Evolutionary conservation across 1,284 basidiomycete genomes (phyloP), one percentile per base, ranked within the genome.

Genomic region (Ceratobasidium theobromae): DNA sequence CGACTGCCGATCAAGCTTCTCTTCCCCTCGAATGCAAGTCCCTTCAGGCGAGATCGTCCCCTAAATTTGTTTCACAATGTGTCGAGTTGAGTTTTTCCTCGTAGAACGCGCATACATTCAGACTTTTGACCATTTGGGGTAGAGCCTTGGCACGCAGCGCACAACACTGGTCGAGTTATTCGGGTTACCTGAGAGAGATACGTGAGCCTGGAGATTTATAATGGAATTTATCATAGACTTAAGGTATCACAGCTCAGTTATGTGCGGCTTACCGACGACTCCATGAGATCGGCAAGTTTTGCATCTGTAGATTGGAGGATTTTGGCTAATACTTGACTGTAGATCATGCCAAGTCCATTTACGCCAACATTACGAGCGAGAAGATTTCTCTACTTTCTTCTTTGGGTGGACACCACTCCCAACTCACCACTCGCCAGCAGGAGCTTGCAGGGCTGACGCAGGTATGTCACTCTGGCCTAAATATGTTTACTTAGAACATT

Each of bases 151-250:
- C 48, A 16, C 46, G 66, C 6, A 67, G 66, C 28, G 58, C 66
- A 33, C 66, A 67, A 23, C 49, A 67, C 49, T 67, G 66, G 66
- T 67, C 66, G 40, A 67, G 66, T 27, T 67, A 67, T 51, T 67
- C 66, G 3, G 66, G 66, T 23, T 67, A 67, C 25, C 43, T 67
- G 18, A 43, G 66, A 32, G 66, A 67, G 38, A 67, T 67, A 60
- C 66, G 66, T 67, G 28, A 32, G 66, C 43, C 21, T 28, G 12
- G 3, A 18, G 9, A 40, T 30, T 30, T 25, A 38, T 8, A 38
- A 16, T 16, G 9, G 35, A 38, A 8, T 62, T 43, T 40, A 21
- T 23, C 21, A 14, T 32, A n/a, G 16, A 12, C 49, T 66, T 6
- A 62, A 4, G 18, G 25, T 46, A n/a, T 23, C 16, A 32, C 38